A percentile compares a stretch with the other conserved stretches of the same genome.
These are phyloP conservation scores for Anthracocystis walkeri DNA, from an alignment of 1,284 basidiomycete genomes.

Conservation along the genomic window DNA sequence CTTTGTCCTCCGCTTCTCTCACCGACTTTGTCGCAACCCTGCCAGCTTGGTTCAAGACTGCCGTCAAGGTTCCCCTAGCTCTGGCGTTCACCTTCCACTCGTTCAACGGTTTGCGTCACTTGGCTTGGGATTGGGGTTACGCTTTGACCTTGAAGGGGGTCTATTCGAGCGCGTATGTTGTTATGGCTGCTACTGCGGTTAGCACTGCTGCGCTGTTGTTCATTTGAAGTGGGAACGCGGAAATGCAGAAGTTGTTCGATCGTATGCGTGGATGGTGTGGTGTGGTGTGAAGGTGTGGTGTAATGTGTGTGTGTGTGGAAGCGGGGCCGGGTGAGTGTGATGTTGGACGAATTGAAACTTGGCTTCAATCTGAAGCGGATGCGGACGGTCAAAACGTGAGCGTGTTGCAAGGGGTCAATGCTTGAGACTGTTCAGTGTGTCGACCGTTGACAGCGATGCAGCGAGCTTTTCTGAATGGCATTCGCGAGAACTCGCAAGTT, in stretches of 20 bases:
- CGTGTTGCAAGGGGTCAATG: no score
- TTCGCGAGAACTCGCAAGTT: no score
- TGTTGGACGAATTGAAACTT: no score
- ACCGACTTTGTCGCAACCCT: constrained; percentile 77
- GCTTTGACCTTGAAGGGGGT: constrained; percentile 60
- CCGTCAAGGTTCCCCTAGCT: constrained; percentile 57
- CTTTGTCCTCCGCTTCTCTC: constrained; percentile 81
- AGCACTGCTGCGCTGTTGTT: constrained; percentile 56
- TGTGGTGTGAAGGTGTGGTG: not conserved
- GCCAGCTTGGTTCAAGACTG: constrained; percentile 70
- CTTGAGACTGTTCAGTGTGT: no score
- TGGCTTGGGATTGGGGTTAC: constrained; percentile 89
- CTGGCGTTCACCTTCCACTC: constrained; percentile 77
- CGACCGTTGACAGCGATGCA: no score
- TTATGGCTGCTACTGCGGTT: constrained; percentile 55
- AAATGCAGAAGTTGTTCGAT: no score
- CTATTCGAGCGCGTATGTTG: constrained; percentile 62
- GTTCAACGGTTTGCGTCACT: constrained; percentile 89
- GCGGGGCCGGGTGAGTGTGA: no score
- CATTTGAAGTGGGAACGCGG: constrained; percentile 36
- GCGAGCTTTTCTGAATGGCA: no score
- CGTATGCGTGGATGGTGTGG: no score
- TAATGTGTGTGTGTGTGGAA: no score
- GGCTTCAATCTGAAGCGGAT: no score
- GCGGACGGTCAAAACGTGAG: no score